Conservation (phyloP, 2,329 filamentous ascomycete genomes). For the Talaromyces atroroseus region DNA sequence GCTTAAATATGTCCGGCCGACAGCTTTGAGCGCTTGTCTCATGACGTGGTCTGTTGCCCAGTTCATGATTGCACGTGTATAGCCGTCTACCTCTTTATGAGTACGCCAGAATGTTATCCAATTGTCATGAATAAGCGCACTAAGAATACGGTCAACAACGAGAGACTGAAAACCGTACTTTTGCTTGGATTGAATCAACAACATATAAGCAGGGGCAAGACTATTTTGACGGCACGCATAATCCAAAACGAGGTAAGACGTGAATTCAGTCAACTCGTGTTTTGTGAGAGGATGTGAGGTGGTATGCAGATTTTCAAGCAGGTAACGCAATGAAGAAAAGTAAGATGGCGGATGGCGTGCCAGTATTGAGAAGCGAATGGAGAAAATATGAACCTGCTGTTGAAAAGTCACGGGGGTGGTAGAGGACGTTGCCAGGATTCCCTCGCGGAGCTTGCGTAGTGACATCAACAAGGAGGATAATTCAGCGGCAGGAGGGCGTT, state of each 20-base stretch:
- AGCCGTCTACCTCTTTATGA: slow-evolving; percentile 69
- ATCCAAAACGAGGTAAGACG: slow-evolving; percentile 77
- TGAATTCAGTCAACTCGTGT: slow-evolving; percentile 72
- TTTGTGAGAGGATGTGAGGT: slow-evolving; percentile 60
- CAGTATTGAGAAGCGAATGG: slow-evolving; percentile 76
- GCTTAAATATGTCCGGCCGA: slow-evolving; percentile 73
- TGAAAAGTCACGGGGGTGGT: slow-evolving; percentile 74
- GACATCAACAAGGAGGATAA: slow-evolving; percentile 72
- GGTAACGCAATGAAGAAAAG: slow-evolving; percentile 74
- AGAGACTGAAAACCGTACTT: slow-evolving; percentile 58
- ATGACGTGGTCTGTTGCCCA: slow-evolving; percentile 72
- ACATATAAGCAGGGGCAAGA: slow-evolving; percentile 64
- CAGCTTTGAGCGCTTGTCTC: slow-evolving; percentile 74
- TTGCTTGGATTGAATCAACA: slow-evolving; percentile 47
- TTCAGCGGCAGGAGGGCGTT: slow-evolving; percentile 50
- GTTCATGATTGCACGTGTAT: slow-evolving; percentile 72
- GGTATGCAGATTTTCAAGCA: slow-evolving; percentile 66
- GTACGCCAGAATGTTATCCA: slow-evolving; percentile 73
- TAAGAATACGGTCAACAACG: slow-evolving; percentile 64
- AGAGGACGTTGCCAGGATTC: slow-evolving; percentile 66
- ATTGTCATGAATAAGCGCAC: slow-evolving; percentile 71
- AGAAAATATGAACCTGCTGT: slow-evolving; percentile 85
- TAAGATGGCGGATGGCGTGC: slow-evolving; percentile 82
- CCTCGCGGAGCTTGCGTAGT: slow-evolving; percentile 87
- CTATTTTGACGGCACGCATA: slow-evolving; percentile 77